Percentiles rank a stretch among this genome's conserved stretches.
Conservation (phyloP, 1,284 basidiomycete genomes). For the Heterobasidion annosum region DNA sequence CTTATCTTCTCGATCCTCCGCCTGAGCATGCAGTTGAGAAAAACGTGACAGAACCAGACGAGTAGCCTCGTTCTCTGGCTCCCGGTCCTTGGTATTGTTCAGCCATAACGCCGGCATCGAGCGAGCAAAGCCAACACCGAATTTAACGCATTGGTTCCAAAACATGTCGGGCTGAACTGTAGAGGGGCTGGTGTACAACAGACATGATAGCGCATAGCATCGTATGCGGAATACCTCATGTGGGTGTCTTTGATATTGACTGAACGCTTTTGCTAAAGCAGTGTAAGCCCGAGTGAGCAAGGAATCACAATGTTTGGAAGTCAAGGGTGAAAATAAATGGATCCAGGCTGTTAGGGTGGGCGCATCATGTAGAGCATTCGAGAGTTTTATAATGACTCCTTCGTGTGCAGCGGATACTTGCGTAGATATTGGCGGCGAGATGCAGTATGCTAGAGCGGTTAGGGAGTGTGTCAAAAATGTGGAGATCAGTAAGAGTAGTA, state of each 20-base stretch:
- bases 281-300: slow-evolving; percentile 52
- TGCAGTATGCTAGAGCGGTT: slow-evolving; percentile 24
- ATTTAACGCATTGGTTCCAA: slow-evolving; percentile 59
- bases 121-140: slow-evolving; percentile 35
- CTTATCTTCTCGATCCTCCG: slow-evolving; percentile 26
- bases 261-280: slow-evolving; percentile 34
- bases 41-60: slow-evolving; percentile 31
- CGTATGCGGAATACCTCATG: slow-evolving; percentile 32
- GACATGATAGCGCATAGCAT: slow-evolving; percentile 20
- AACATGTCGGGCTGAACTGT: slow-evolving; percentile 33
- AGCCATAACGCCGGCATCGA: slow-evolving; percentile 13
- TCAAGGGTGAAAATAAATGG: slow-evolving; percentile 29
- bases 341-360: slow-evolving; percentile 47
- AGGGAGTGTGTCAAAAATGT: slow-evolving; percentile 49
- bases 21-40: slow-evolving; percentile 26
- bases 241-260: slow-evolving; percentile 10
- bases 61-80: slow-evolving; percentile 24
- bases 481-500: slow-evolving; percentile 44
- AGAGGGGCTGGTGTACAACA: slow-evolving; percentile 20
- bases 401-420: not conserved
- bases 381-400: slow-evolving; percentile 20
- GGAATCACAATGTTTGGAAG: slow-evolving; percentile 45
- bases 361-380: slow-evolving; percentile 24
- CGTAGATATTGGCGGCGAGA: slow-evolving; percentile 14
- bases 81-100: slow-evolving; percentile 1